Base-by-base conservation (phyloP, 1,139 yeast species). In the Dujonia santamariae region DNA sequence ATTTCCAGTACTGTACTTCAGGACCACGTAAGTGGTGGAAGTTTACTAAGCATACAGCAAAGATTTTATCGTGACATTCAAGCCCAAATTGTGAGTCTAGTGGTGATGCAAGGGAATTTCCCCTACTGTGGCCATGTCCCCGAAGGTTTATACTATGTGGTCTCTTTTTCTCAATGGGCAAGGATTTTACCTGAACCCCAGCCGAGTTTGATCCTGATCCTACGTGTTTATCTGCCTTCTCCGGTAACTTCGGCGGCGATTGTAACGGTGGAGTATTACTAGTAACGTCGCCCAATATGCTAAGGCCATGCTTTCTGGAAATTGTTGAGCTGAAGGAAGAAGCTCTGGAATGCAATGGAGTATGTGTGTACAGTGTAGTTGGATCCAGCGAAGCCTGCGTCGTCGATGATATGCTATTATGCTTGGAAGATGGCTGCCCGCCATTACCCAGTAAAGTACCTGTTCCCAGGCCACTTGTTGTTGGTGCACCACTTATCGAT, bases 11-110 rank as follows among this genome's bases (percentile, higher is more conserved):
- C 56, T 90, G 97, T 14, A 92, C 80, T 53, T 92, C 97, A 0
- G 98, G 98, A 0, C 98, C 98, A 38, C 96, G 63, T 17, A 84
- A 74, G 51, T 92, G 98, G 54, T 92, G 96, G 66, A 92, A 92
- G 46, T 94, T 96, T 15, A 90, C 96, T 14, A 92, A 75, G 45
- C 96, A 83, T 12, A 90, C 78, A 4, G 96, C 97, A 56, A 86
- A 82, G 4, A 88, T 74, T 50, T 75, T 59, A 41, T 67, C 72
- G 36, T 52, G 52, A 7, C 32, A 53, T 15, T 12, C 21, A 14
- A 17, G 18, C 9, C 21, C 21, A 8, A 21, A 21, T 19, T 7
- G 11, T 19, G 22, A n/a, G 14, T 7, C 9, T 7, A 6, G 26
- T 16, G 21, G 30, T 27, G 20, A 27, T 5, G 18, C 30, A 4